These are phyloP conservation scores for Fusarium oxysporum DNA, from an alignment of 2,329 filamentous ascomycete genomes.

Conservation along the genomic window DNA sequence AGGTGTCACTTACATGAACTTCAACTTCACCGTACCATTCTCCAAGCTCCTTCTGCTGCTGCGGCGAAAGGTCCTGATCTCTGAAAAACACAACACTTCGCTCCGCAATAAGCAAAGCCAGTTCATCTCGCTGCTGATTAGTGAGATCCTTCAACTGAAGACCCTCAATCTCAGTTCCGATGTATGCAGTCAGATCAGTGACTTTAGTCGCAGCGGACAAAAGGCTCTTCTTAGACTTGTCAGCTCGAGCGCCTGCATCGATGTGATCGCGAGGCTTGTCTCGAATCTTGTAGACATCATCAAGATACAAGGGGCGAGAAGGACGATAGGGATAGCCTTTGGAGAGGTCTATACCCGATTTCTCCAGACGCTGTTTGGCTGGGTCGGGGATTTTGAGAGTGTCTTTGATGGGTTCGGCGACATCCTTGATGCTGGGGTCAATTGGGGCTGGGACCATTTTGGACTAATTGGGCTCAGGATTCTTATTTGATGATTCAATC, in stretches of 20 bases:
- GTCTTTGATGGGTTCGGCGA: slow-evolving; percentile 72
- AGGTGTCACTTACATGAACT: slow-evolving; percentile 66
- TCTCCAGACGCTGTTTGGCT: slow-evolving; percentile 69
- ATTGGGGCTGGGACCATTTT: slow-evolving; percentile 68
- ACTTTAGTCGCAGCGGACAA: slow-evolving; percentile 72
- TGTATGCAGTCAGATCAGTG: slow-evolving; percentile 69
- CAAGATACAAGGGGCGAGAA: slow-evolving; percentile 72
- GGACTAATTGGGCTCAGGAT: fast-evolving
- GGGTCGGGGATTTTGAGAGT: slow-evolving; percentile 70
- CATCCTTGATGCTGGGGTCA: slow-evolving; percentile 71
- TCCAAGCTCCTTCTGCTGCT: slow-evolving; percentile 72
- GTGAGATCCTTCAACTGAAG: slow-evolving; percentile 72
- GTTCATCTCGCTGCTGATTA: slow-evolving; percentile 68
- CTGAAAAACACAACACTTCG: slow-evolving; percentile 75
- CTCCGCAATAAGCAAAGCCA: slow-evolving; percentile 72
- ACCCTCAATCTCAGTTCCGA: slow-evolving; percentile 73
- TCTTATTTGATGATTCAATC: fast-evolving
- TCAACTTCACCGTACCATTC: slow-evolving; percentile 74
- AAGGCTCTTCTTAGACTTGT: slow-evolving; percentile 71
- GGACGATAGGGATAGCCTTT: slow-evolving; percentile 79
- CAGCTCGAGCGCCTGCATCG: slow-evolving; percentile 73
- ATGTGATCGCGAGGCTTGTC: slow-evolving; percentile 64
- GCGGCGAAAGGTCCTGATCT: slow-evolving; percentile 70
- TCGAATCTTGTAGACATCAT: slow-evolving; percentile 76
- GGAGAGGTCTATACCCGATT: slow-evolving; percentile 76